Conservation (phyloP, 257 asterid species). For the Penstemon newberryi region DNA sequence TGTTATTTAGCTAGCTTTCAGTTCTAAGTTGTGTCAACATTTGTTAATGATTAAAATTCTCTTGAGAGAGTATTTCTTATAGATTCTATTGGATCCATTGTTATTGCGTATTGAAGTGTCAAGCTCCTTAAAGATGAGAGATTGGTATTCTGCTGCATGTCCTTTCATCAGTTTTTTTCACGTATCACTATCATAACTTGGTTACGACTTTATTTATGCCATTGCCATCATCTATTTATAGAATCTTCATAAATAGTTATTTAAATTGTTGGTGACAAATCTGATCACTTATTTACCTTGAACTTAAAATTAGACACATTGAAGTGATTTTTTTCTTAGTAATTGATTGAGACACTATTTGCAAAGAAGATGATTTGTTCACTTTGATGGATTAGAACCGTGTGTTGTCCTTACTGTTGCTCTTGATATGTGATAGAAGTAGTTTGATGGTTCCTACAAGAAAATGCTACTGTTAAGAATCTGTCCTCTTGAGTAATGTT, state of each 20-base stretch:
- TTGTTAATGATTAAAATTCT: slow-evolving; percentile 8
- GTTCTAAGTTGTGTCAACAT: slow-evolving; percentile 13
- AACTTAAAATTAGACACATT: neutral
- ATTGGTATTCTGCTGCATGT: slow-evolving; percentile 4
- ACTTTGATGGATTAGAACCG: neutral
- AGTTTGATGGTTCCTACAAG: neutral
- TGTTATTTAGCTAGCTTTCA: slow-evolving; percentile 21
- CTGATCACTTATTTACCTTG: neutral
- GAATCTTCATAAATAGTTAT: slow-evolving; percentile 1
- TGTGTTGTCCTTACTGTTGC: neutral
- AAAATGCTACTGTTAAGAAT: neutral
- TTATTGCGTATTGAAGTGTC: neutral
- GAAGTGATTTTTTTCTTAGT: neutral
- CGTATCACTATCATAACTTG: slow-evolving; percentile 1
- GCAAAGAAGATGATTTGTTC: neutral
- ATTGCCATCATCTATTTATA: neutral
- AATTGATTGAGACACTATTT: neutral
- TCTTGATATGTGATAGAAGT: neutral
- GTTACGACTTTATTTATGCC: neutral
- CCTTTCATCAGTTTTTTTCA: neutral
- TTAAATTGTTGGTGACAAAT: neutral
- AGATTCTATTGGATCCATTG: slow-evolving; percentile 15
- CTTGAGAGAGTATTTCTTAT: slow-evolving; percentile 17
- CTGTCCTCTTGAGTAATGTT: slow-evolving; percentile 4
- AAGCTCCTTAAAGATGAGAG: slow-evolving; percentile 20